Base-by-base conservation (phyloP, 768 basidiomycete species). In the Mycena venus region DNA sequence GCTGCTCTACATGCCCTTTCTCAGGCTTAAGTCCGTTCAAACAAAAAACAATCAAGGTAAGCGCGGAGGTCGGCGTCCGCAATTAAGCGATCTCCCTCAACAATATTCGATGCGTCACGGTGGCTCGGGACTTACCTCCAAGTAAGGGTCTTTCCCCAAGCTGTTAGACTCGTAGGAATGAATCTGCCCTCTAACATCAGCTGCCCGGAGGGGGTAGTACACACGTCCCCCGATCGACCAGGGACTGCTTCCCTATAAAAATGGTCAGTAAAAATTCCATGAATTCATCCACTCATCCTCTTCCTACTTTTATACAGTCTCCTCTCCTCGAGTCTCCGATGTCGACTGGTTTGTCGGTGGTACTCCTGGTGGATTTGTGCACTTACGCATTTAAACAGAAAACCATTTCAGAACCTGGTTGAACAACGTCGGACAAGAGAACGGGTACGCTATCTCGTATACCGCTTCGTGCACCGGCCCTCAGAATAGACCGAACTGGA, bases 401-500 rank as follows among this genome's bases (percentile, higher is more conserved):
- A 40, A 15, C 10, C 71, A 72, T 27, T 36, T 23, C n/a, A 75
- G 78, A 49, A 82, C 76, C 21, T 40, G 68, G 31, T 44, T 82
- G 5, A 81, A 82, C 29, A 81, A 73, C 10, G 40, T 75, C 4
- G 78, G 63, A 0, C 73, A 73, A 61, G 29, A 23, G 14, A 34
- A 56, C 6, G 59, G 71, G 25, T 60, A 25, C n/a, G 19, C 10
- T 4, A 40, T 78, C 14, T 4, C 6, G 4, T 82, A 79, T 55
- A 69, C 74, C 2, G 62, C 78, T 11, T 38, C 8, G 14, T 51
- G 44, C 1, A 44, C 49, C 2, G 84, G 85, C 0, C 81, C 81
- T 11, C 77, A 64, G 44, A 67, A 86, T 63, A 49, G 76, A 1
- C 59, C 71, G 0, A 55, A 67, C 2, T 86, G 84, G 84, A 79